phyloP scores from a whole-genome alignment of 164 flowering plant species.

The Santalum album region DNA sequence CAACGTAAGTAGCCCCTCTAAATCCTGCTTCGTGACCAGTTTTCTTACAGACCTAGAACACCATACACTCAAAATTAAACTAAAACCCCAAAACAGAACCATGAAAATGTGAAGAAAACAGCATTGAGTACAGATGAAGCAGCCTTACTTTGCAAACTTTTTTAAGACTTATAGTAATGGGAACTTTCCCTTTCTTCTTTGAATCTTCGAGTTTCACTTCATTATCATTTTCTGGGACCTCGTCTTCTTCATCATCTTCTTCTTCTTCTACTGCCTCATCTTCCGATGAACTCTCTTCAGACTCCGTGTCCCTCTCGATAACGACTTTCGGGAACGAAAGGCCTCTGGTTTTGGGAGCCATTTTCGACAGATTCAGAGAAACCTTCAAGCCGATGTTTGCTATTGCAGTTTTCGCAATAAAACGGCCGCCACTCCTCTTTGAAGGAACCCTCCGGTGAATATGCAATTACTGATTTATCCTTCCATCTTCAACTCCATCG shows the following conservation, averaged over 20 bases:
- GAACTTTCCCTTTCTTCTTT: conserved; percentile 45
- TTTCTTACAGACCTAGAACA: conserved; percentile 66
- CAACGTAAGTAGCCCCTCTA: conserved; percentile 86
- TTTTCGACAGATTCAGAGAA: conserved; percentile 7
- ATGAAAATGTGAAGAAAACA: too few relatives aligned
- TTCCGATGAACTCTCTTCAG: conserved; percentile 45
- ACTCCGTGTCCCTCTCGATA: conserved; percentile 54
- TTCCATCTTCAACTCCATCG: neutral
- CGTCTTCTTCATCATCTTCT: conserved; percentile 16
- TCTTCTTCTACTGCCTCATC: conserved; percentile 2
- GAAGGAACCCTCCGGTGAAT: too few relatives aligned
- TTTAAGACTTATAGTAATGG: conserved; percentile 70
- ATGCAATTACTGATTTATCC: neutral
- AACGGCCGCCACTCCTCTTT: neutral
- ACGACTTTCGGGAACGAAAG: conserved; percentile 44
- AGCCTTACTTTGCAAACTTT: conserved; percentile 79
- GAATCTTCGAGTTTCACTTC: conserved; percentile 28
- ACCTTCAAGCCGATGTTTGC: neutral
- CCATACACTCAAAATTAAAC: neutral
- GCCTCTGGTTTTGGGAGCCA: conserved; percentile 48
- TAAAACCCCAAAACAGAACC: neutral
- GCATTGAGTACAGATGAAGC: neutral
- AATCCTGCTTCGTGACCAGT: conserved; percentile 94
- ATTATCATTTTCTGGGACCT: conserved; percentile 17
- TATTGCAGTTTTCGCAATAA: neutral